Evolutionary conservation across 805 yeast species (phyloP), one percentile per base, ranked within the genome.

Genomic region (Jamesozyma gamospora): DNA sequence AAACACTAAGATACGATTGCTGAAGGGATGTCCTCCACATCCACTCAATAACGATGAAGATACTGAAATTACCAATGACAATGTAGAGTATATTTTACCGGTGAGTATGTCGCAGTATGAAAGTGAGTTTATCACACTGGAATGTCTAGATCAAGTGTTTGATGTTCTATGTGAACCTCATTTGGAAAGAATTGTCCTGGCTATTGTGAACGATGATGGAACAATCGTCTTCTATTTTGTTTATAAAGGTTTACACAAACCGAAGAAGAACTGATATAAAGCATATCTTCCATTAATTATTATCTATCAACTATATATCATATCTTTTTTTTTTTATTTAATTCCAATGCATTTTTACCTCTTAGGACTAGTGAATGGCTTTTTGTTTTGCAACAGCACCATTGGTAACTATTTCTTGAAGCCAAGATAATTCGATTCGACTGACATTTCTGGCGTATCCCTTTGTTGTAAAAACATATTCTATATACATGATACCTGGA

Each of bases 401-500:
- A 17, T 35, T 37, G 2, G 25, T 30, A 4, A 87, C 83, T 2
- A 79, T 70, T 46, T 83, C 92, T 54, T 82, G 90, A 36, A 92
- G 62, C 97, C 97, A 90, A 13, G 75, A 73, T 40, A 85, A 63
- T 53, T 85, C 83, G 19, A 92, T 72, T 13, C 81, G 77, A 36
- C 87, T 79, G n/a, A 88, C 95, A 45, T 70, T 80, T 51, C 98
- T 70, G 0, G 94, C 97, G 53, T 88, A 92, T 1, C 95, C 95
- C 58, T 86, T 86, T 12, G 88, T 74, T 1, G 98, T 92, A 58
- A 74, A 90, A 13, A 92, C 96, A 56, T 84, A 88, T 62, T 92
- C 98, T 28, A 87, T 78, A 65, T 86, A 92, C 94, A 92, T 80
- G 40, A 92, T 78, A 1, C 94, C 95, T 48, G 90, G 95, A 34